Evolutionary conservation across 495 filamentous ascomycete genomes (phyloP).

Genomic region (Lasiosphaeria ovina): DNA sequence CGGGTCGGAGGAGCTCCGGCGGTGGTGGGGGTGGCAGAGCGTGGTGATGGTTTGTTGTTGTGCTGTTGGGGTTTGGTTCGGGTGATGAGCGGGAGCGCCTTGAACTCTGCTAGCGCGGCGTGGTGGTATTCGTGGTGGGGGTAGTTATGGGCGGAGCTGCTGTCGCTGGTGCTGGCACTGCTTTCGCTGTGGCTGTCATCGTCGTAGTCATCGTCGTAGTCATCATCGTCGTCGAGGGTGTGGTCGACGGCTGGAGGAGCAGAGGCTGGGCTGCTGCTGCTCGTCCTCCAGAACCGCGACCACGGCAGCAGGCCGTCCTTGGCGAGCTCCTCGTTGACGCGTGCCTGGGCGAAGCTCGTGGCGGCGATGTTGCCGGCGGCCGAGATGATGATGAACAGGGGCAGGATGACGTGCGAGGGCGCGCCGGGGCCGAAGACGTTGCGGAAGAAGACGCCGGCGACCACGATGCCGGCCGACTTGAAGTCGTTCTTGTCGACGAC

Average conservation of each 20-base stretch:
- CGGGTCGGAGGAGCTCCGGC: slow-evolving; percentile 21
- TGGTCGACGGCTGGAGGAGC: background rate
- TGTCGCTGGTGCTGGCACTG: background rate
- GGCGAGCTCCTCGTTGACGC: slow-evolving; percentile 67
- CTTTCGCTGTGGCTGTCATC: background rate
- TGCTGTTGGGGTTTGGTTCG: too few species aligned
- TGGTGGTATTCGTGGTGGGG: background rate
- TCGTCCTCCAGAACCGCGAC: slow-evolving; percentile 39
- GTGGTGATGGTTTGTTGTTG: background rate
- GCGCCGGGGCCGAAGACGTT: slow-evolving; percentile 40
- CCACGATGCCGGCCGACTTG: slow-evolving; percentile 45
- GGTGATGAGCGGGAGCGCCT: background rate
- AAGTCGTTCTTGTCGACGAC: slow-evolving; percentile 48
- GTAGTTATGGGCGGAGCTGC: background rate
- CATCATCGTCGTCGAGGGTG: background rate
- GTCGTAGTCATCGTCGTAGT: background rate
- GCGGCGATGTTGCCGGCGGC: slow-evolving; percentile 59
- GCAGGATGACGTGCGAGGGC: slow-evolving; percentile 43
- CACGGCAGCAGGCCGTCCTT: slow-evolving; percentile 64
- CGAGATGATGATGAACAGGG: slow-evolving; percentile 59
- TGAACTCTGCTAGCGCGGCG: background rate
- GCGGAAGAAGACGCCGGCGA: slow-evolving; percentile 49
- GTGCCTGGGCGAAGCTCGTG: slow-evolving; percentile 51
- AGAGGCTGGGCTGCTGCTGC: background rate
- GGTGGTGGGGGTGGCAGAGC: slow-evolving; percentile 2